Percentiles rank a stretch among this genome's conserved stretches.
Conservation (phyloP, 345 rosid genomes). For the Citrus maxima region DNA sequence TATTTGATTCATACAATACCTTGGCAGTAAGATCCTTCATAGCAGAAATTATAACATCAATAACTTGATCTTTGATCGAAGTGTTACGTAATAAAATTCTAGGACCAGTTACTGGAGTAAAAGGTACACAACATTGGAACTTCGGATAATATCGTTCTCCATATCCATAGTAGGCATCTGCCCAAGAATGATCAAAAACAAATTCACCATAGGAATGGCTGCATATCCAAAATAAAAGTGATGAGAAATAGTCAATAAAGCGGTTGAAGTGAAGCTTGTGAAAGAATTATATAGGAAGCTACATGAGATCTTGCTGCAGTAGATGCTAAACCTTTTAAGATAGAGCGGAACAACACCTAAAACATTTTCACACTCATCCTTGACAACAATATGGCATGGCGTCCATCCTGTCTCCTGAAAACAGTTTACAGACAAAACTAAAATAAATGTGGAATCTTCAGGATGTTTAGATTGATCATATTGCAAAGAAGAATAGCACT, state of each 20-base stretch:
- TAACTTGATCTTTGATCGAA: constrained; percentile 62
- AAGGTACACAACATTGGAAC: constrained; percentile 94
- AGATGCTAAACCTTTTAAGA: constrained; percentile 74
- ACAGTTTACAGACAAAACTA: constrained; percentile 5
- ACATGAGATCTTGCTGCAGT: constrained; percentile 7
- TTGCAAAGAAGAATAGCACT: neutral
- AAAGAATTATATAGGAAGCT: constrained; percentile 6
- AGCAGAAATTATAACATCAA: constrained; percentile 59
- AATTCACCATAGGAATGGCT: constrained; percentile 96
- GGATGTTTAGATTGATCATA: neutral
- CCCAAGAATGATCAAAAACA: constrained; percentile 97
- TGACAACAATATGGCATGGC: constrained; percentile 79
- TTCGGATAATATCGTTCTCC: constrained; percentile 93
- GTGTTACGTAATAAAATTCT: constrained; percentile 68
- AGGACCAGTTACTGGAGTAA: constrained; percentile 95
- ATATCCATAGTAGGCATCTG: constrained; percentile 83
- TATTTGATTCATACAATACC: constrained; percentile 36
- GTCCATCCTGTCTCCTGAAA: constrained; percentile 92
- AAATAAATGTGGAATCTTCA: constrained; percentile 1
- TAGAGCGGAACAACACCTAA: constrained; percentile 91
- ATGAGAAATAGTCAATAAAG: constrained; percentile 20
- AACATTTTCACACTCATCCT: constrained; percentile 61
- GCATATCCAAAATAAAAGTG: constrained; percentile 29
- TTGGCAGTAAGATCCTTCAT: constrained; percentile 62
- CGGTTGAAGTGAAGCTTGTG: constrained; percentile 2